Evolutionary conservation across 306 rosid species (phyloP), one percentile per base, ranked within the genome.

Genomic region (barrel medic (Medicago truncatula)): DNA sequence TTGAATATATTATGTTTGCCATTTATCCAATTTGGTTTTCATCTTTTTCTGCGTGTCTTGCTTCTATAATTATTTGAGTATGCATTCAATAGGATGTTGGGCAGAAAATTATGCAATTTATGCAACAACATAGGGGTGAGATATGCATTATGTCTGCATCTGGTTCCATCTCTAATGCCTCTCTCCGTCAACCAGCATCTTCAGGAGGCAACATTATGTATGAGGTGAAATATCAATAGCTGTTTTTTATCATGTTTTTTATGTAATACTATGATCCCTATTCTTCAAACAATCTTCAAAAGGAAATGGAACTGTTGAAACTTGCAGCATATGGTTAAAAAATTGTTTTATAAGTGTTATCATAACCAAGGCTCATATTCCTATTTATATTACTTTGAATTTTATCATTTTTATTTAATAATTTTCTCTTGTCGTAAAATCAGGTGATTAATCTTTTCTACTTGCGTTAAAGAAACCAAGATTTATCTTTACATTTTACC

Each of bases 61-160:
- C 75, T 66, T 77, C 62, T 53, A 74, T 89, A 83, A 81, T 76
- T 72, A 64, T 79, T 52, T 80, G 58, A 80, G 80, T 76, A 39
- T 72, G 71, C 44, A 44, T 84, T 75, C 66, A 78, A 66, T 83
- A 96, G 99, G 99, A 96, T 77, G 98, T 96, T 77, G 93, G 94
- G 78, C 96, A 96, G 86, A 92, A 96, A 86, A 92, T 96, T 75
- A 90, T 92, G 96, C 54, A 78, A 77, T 96, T 92, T 73, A 85
- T 89, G 98, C 98, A 92, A 84, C 99, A 92, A 84, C 87, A 88
- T 81, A 96, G 87, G 88, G 94, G 96, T 62, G 99, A 96, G 87
- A 82, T 96, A 67, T 96, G 98, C 76, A 89, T 96, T 76, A 69
- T 96, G 43, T 92, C 99, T 47, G 99, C 99, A 75, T 88, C 97